phyloP scores from a whole-genome alignment of 2,329 filamentous ascomycete species.

The Beauveria rudraprayagi region DNA sequence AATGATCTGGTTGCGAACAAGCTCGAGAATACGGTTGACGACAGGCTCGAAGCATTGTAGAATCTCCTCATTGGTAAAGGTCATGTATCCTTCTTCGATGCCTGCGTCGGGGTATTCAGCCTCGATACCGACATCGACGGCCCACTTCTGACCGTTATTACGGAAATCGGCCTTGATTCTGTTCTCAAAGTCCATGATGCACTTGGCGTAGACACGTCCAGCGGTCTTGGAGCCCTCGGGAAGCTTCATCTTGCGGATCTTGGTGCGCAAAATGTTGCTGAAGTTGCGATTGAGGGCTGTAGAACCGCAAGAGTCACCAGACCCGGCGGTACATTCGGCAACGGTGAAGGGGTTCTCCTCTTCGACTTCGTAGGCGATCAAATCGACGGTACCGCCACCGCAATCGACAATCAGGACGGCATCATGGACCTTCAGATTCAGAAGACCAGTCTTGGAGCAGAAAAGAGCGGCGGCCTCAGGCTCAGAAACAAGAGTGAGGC shows the following conservation, averaged over 20 bases:
- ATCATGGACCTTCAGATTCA: conserved; percentile 97
- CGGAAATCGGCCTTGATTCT: conserved; percentile 99
- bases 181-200: conserved; percentile 99
- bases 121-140: conserved; percentile 96
- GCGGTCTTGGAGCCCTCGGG: conserved; percentile 94
- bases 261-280: conserved; percentile 92
- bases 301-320: conserved; percentile 96
- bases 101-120: conserved; percentile 95
- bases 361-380: conserved; percentile 98
- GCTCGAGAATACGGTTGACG: conserved; percentile 90
- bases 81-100: conserved; percentile 99
- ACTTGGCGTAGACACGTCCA: conserved; percentile 97
- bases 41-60: conserved; percentile 98
- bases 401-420: conserved; percentile 98
- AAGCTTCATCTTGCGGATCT: conserved; percentile 98
- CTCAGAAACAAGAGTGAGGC: conserved; percentile 88
- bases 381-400: conserved; percentile 94
- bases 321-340: conserved; percentile 92
- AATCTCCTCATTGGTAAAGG: conserved; percentile 98
- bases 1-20: conserved; percentile 97
- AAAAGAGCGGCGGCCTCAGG: conserved; percentile 96
- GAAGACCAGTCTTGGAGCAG: conserved; percentile 90
- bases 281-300: conserved; percentile 97
- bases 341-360: conserved; percentile 97
- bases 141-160: conserved; percentile 99